Conservation (phyloP, 768 basidiomycete genomes). For the Suillus americanus region DNA sequence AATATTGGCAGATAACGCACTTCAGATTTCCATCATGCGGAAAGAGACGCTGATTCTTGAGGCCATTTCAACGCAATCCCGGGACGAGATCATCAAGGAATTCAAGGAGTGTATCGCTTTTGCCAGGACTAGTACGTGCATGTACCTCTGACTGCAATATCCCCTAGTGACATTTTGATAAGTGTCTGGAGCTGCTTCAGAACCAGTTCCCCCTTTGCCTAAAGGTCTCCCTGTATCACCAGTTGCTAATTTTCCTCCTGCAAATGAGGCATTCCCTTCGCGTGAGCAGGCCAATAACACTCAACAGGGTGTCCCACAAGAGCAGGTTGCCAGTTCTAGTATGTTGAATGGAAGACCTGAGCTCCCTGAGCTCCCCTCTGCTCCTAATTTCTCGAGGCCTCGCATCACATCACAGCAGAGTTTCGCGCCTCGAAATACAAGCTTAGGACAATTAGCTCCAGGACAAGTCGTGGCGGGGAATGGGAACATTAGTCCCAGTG, state of each 20-base stretch:
- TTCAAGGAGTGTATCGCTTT: slow-evolving; percentile 86
- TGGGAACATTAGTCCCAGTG: slow-evolving; percentile 4
- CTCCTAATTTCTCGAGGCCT: slow-evolving; percentile 8
- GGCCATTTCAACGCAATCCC: slow-evolving; percentile 51
- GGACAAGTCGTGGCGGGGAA: slow-evolving; percentile 9
- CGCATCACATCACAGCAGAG: slow-evolving; percentile 6
- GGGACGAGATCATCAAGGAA: slow-evolving; percentile 66
- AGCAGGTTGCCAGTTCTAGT: neutral
- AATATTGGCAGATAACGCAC: slow-evolving; percentile 54
- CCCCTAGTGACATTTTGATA: slow-evolving; percentile 2
- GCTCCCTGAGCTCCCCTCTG: neutral
- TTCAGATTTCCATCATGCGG: slow-evolving; percentile 82
- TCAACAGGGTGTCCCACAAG: neutral
- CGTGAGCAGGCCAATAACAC: neutral
- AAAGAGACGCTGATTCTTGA: slow-evolving; percentile 81
- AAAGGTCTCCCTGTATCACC: slow-evolving; percentile 32
- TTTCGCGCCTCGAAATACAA: slow-evolving; percentile 8
- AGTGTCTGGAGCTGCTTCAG: slow-evolving; percentile 62
- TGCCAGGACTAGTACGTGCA: slow-evolving; percentile 65
- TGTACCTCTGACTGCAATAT: neutral
- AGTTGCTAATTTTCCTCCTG: slow-evolving; percentile 2
- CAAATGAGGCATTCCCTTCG: neutral
- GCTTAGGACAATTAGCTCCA: slow-evolving; percentile 4
- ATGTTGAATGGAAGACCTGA: neutral
- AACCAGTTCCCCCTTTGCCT: slow-evolving; percentile 69